Conservation (phyloP, 2,329 filamentous ascomycete genomes). For the Phyllosticta citribraziliensis region DNA sequence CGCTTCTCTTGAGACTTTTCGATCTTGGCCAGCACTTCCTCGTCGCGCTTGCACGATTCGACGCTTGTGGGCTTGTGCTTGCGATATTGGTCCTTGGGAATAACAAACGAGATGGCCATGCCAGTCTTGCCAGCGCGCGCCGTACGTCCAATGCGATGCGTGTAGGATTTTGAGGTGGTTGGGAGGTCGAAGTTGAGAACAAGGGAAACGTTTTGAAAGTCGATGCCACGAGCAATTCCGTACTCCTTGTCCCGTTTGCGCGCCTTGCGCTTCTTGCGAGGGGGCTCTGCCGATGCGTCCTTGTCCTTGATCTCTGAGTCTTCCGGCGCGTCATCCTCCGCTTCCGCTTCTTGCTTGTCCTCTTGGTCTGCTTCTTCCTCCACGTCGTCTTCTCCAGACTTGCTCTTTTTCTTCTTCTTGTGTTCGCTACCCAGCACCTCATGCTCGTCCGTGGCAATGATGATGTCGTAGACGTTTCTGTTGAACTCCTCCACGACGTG, state of each 20-base stretch:
- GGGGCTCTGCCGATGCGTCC: constrained; percentile 16
- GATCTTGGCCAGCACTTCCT: constrained; percentile 73
- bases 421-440: constrained; percentile 66
- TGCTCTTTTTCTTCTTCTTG: constrained; percentile 20
- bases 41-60: constrained; percentile 67
- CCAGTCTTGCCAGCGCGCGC: constrained; percentile 83
- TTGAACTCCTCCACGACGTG: constrained; percentile 98
- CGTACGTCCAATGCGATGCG: constrained; percentile 91
- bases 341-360: constrained; percentile 15
- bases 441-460: constrained; percentile 89
- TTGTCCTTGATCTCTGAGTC: constrained; percentile 15
- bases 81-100: constrained; percentile 70
- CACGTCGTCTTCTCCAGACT: constrained; percentile 10
- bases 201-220: constrained; percentile 75
- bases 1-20: constrained; percentile 66
- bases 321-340: constrained; percentile 31
- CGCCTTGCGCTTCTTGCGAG: constrained; percentile 54
- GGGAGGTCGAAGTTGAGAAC: constrained; percentile 98
- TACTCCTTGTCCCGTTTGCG: constrained; percentile 72
- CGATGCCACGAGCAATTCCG: constrained; percentile 89
- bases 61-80: constrained; percentile 85
- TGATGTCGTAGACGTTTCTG: constrained; percentile 91
- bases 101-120: constrained; percentile 91
- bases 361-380: constrained; percentile 16
- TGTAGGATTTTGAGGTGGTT: constrained; percentile 79